Evolutionary conservation across 306 rosid species (phyloP).

Genomic region (Quercus wislizeni): DNA sequence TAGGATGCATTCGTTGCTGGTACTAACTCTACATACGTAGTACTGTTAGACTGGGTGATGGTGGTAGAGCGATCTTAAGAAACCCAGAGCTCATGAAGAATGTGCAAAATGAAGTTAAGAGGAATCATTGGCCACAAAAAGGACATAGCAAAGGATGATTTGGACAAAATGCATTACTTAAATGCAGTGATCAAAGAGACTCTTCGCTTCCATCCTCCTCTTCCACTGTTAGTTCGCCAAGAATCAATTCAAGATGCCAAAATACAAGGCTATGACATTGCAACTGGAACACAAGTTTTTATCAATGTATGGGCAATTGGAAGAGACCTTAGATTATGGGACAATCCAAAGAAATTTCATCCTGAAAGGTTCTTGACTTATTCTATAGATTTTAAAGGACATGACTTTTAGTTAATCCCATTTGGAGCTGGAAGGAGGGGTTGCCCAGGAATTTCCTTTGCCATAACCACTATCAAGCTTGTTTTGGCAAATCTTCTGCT

Average conservation of each 20-base stretch:
- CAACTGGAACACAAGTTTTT: slow-evolving; percentile 13
- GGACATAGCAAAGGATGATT: too few relatives aligned
- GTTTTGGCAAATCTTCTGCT: too few relatives aligned
- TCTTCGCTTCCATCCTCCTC: too few relatives aligned
- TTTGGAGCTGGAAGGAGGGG: too few relatives aligned
- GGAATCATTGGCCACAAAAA: neutral
- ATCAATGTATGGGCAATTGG: slow-evolving; percentile 37
- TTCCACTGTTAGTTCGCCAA: too few relatives aligned
- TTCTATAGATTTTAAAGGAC: slow-evolving; percentile 30
- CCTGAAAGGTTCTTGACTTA: slow-evolving; percentile 41
- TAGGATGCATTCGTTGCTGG: slow-evolving; percentile 5
- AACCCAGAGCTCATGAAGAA: slow-evolving; percentile 39
- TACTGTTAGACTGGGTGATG: slow-evolving; percentile 37
- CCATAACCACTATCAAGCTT: too few relatives aligned
- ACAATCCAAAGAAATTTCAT: slow-evolving; percentile 28
- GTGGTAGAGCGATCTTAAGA: slow-evolving; percentile 33
- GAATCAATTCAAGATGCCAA: too few relatives aligned
- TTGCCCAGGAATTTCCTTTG: too few relatives aligned
- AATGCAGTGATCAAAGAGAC: too few relatives aligned
- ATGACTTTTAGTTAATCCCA: slow-evolving; percentile 27
- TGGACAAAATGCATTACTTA: too few relatives aligned
- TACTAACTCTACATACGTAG: slow-evolving; percentile 35
- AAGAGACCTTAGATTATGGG: slow-evolving; percentile 31
- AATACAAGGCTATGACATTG: neutral
- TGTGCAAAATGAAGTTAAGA: slow-evolving; percentile 25